Conservation (phyloP, 2,329 filamentous ascomycete genomes). For the Pyrenochaeta sp. region DNA sequence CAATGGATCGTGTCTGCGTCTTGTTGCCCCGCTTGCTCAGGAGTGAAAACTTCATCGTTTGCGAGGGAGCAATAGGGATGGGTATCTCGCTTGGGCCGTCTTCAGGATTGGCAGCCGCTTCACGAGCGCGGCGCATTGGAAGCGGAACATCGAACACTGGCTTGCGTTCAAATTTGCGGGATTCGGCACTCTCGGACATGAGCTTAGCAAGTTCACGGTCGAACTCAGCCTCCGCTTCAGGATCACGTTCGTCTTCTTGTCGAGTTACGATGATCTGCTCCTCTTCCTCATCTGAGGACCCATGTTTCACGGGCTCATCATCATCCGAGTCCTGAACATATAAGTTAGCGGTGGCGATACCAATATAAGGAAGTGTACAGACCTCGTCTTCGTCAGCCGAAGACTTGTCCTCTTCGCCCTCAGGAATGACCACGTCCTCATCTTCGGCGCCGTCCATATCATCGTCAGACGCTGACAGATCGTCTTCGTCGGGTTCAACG, state of each 20-base stretch:
- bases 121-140: constrained; percentile 80
- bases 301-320: constrained; percentile 54
- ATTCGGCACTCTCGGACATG: constrained; percentile 97
- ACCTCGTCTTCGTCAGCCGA: constrained; percentile 64
- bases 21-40: constrained; percentile 96
- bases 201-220: constrained; percentile 97
- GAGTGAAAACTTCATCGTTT: constrained; percentile 95
- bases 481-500: constrained; percentile 74
- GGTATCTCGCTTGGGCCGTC: constrained; percentile 52
- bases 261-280: constrained; percentile 92
- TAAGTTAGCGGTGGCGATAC: constrained; percentile 14
- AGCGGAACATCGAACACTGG: constrained; percentile 94
- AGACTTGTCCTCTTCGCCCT: constrained; percentile 62
- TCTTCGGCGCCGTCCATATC: constrained; percentile 62
- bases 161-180: constrained; percentile 94
- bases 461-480: constrained; percentile 78
- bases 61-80: constrained; percentile 42
- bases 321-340: constrained; percentile 52
- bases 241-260: constrained; percentile 87
- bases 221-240: constrained; percentile 95
- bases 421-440: constrained; percentile 50
- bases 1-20: constrained; percentile 93
- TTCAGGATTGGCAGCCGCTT: constrained; percentile 54
- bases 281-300: constrained; percentile 76
- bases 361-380: constrained; percentile 4